Base-by-base conservation (phyloP, 2,329 filamentous ascomycete species). In the Fonsecaea erecta region DNA sequence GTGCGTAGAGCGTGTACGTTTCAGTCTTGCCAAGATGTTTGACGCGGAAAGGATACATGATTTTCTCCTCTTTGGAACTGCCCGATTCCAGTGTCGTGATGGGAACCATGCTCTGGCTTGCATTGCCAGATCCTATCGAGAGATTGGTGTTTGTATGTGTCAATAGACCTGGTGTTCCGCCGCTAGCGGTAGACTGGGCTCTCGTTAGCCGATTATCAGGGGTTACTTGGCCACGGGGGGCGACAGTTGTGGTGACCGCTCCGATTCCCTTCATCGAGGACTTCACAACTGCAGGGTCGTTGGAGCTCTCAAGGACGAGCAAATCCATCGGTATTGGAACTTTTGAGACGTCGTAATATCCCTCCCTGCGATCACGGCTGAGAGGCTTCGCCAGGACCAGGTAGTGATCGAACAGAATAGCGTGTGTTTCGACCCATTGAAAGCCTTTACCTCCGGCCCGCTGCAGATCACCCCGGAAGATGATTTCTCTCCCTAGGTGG, bases 311-410 rank as follows among this genome's bases (percentile, higher is more conserved):
- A 0, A 99, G 83, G 56, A 96, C 91, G 28, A 99, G 83, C 1
- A 99, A 83, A 72, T 96, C 93, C 94, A 99, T 99, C 0, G 95
- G 95, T 68, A 99, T 97, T 6, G 91, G 92, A 78, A 96, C 84
- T 77, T 96, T 93, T 0, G 93, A 97, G 34, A 99, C 94, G 76
- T 99, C 95, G 72, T 95, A 99, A 70, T 84, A 83, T 73, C 90
- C 88, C 72, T 91, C 92, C 78, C 90, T 95, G 60, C 89, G 86
- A 73, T 93, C 92, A 7, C 71, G 67, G 24, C 60, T 58, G 18
- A 68, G 61, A 5, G 82, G 83, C 81, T 99, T 99, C 43, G 95
- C 91, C 52, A 99, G 81, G 35, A 99, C 93, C 40, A 99, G 84
- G 76, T 97, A 99, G 78, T 99, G 93, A 73, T 99, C 96, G 74